Conservation (phyloP, 169 alveolate species). For the Eimeria necatrix region DNA sequence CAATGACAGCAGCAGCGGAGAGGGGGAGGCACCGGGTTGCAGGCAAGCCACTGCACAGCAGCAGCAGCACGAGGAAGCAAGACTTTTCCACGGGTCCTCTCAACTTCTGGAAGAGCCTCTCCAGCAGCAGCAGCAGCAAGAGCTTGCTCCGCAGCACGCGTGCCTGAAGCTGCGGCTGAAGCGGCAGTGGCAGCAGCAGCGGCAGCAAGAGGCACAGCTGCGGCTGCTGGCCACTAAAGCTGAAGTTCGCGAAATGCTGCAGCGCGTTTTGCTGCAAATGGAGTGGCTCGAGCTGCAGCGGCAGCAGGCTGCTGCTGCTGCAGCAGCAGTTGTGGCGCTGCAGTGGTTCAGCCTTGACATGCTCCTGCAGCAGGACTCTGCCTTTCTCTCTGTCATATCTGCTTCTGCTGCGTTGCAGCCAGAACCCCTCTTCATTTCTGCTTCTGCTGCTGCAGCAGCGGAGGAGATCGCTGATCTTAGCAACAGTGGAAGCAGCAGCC, state of each 20-base stretch:
- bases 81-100: too few relatives aligned
- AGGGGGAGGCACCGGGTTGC: not conserved
- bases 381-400: not conserved
- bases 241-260: not conserved
- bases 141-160: not conserved
- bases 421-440: conserved; percentile 12
- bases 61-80: not conserved
- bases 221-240: not conserved
- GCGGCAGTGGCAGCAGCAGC: conserved; percentile 40
- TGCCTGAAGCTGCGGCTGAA: not conserved
- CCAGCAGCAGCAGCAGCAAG: conserved; percentile 38
- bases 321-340: conserved; percentile 48
- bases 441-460: conserved; percentile 44
- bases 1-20: not conserved
- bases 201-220: conserved; percentile 6
- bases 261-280: conserved; percentile 12
- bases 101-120: too few relatives aligned
- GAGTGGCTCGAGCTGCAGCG: conserved; percentile 10
- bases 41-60: conserved; percentile 4
- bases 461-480: not conserved
- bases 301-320: not conserved
- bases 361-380: not conserved
- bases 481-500: not conserved
- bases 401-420: conserved; percentile 13
- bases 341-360: not conserved